A percentile compares a stretch with the other conserved stretches of the same genome.
These are phyloP conservation scores for Aspergillus candidus DNA, from an alignment of 2,329 filamentous ascomycete species.

Conservation along the genomic window DNA sequence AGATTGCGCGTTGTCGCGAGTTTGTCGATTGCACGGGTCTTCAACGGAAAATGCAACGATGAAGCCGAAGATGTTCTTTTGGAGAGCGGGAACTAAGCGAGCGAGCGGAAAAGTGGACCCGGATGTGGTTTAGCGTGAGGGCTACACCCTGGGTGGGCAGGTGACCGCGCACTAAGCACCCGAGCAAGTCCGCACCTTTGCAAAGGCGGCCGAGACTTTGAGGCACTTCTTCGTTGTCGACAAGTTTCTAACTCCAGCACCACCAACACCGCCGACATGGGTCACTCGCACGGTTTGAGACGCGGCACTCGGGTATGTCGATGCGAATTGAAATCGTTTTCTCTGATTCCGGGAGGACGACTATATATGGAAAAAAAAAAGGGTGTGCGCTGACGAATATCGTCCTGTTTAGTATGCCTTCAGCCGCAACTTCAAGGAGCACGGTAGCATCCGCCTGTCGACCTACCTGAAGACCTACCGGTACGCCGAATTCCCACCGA, in stretches of 20 bases:
- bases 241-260: constrained; percentile 34
- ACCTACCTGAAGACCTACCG: constrained; percentile 95
- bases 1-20: constrained; percentile 32
- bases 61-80: constrained; percentile 16
- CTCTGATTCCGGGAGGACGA: background rate
- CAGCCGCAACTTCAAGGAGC: constrained; percentile 88
- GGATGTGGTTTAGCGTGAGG: constrained; percentile 18
- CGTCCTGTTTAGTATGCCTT: constrained; percentile 66
- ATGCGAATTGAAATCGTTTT: constrained; percentile 4
- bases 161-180: constrained; percentile 23
- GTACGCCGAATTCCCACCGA: constrained; percentile 43
- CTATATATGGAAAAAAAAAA: constrained; percentile 2
- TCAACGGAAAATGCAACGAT: constrained; percentile 17
- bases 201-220: constrained; percentile 18
- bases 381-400: constrained; percentile 25
- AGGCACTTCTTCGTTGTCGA: constrained; percentile 31
- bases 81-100: constrained; percentile 17
- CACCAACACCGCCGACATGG: constrained; percentile 61
- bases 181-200: constrained; percentile 18
- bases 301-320: constrained; percentile 72
- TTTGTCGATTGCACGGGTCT: constrained; percentile 29
- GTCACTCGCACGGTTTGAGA: constrained; percentile 82
- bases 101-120: constrained; percentile 15
- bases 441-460: constrained; percentile 85
- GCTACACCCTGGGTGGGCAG: constrained; percentile 6